phyloP scores from a whole-genome alignment of 257 asterid genomes.

The Capsicum chinense region DNA sequence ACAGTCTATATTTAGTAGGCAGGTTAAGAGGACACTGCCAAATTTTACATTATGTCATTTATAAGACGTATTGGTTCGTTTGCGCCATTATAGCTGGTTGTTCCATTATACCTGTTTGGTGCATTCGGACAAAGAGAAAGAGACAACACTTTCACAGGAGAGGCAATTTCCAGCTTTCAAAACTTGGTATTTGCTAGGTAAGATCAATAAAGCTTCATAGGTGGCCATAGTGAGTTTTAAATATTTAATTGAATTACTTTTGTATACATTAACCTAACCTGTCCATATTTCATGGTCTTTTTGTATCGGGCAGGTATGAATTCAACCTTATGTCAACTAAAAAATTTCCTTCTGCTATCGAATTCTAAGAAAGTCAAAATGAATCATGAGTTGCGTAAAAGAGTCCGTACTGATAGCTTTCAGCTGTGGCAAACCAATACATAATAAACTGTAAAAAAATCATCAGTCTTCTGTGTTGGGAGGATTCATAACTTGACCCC shows the following conservation, averaged over 20 bases:
- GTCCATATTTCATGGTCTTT: not conserved
- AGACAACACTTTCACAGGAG: not conserved
- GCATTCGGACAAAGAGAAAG: not conserved
- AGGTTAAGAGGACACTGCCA: not conserved
- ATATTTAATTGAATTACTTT: constrained; percentile 6
- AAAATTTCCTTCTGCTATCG: not conserved
- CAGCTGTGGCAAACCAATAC: not conserved
- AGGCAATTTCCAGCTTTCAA: not conserved
- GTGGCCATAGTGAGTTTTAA: not conserved
- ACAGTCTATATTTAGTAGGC: constrained; percentile 8
- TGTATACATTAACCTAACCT: not conserved
- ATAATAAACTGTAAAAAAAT: not conserved
- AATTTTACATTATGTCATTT: not conserved
- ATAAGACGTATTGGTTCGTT: not conserved
- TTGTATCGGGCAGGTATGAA: constrained; percentile 11
- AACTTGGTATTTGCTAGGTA: not conserved
- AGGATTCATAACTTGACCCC: constrained; percentile 4
- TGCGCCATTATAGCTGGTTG: not conserved
- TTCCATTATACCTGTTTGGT: not conserved
- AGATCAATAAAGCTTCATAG: not conserved
- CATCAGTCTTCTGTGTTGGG: not conserved
- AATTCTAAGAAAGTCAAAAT: constrained; percentile 1
- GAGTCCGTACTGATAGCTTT: not conserved
- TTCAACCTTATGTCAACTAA: constrained; percentile 8
- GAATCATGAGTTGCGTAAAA: not conserved